phyloP scores from a whole-genome alignment of 192 early-diverging fungal species.

The Gamsiella multidivaricata region DNA sequence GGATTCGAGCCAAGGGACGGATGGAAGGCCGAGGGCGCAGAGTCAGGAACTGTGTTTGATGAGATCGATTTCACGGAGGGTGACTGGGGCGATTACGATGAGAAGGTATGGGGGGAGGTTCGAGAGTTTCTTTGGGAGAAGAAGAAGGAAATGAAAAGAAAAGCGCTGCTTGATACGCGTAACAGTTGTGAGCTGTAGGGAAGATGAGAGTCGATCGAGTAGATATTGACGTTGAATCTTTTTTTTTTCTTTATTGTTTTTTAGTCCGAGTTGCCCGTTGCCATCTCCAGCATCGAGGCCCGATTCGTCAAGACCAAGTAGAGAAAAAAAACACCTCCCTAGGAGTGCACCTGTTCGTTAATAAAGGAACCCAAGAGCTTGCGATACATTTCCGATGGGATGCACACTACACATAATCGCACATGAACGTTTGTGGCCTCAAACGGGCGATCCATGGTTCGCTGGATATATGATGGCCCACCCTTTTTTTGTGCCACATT shows the following conservation, averaged over 20 bases:
- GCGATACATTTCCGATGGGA: too few relatives aligned
- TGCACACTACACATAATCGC: too few relatives aligned
- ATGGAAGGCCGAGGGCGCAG: conserved; percentile 76
- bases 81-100: conserved; percentile 94
- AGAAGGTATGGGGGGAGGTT: conserved; percentile 60
- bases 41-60: conserved; percentile 76
- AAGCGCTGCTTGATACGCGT: background rate
- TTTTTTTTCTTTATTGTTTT: background rate
- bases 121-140: background rate
- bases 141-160: background rate
- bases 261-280: conserved; percentile 71
- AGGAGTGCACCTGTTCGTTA: background rate
- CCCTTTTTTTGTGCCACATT: too few relatives aligned
- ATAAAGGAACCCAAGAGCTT: conserved; percentile 21
- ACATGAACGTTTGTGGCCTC: too few relatives aligned
- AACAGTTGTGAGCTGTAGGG: background rate
- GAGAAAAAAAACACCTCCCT: background rate
- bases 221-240: background rate
- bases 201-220: too few relatives aligned
- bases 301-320: conserved; percentile 69
- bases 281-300: conserved; percentile 67
- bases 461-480: too few relatives aligned
- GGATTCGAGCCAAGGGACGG: conserved; percentile 77
- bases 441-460: too few relatives aligned
- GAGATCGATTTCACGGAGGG: conserved; percentile 84